Evolutionary conservation across 2,329 filamentous ascomycete species (phyloP).

Genomic region (Xylaria sp.): DNA sequence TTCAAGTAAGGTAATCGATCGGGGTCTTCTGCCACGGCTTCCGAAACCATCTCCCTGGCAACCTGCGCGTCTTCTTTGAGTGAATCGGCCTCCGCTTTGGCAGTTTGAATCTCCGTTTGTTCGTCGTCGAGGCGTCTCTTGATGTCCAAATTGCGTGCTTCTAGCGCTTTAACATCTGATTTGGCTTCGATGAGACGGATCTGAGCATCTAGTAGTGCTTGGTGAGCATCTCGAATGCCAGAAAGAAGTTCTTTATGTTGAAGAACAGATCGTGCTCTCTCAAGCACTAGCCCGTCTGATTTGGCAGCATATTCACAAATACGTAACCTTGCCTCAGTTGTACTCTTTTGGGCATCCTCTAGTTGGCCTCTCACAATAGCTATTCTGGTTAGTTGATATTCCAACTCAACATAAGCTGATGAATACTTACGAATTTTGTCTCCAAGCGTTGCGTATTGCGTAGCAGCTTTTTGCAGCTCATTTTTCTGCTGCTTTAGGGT

Average conservation of each 20-base stretch:
- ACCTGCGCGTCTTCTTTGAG: constrained; percentile 50
- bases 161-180: constrained; percentile 81
- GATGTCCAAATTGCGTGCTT: constrained; percentile 70
- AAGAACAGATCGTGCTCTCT: constrained; percentile 65
- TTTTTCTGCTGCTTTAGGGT: constrained; percentile 70
- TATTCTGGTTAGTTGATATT: constrained; percentile 41
- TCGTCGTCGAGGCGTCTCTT: constrained; percentile 61
- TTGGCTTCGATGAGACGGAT: constrained; percentile 79
- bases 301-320: constrained; percentile 63
- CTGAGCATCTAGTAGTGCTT: constrained; percentile 73
- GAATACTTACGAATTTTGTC: constrained; percentile 71
- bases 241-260: constrained; percentile 68
- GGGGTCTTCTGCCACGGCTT: constrained; percentile 53
- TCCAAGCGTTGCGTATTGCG: constrained; percentile 73
- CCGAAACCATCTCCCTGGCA: constrained; percentile 53
- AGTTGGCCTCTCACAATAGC: constrained; percentile 52
- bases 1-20: constrained; percentile 55
- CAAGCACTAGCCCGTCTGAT: constrained; percentile 64
- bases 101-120: constrained; percentile 52
- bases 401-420: not conserved
- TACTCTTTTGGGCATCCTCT: constrained; percentile 47
- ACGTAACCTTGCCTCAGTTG: constrained; percentile 52
- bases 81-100: constrained; percentile 55
- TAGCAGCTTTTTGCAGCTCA: constrained; percentile 71
- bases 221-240: constrained; percentile 69